Conservation (phyloP, 2,329 filamentous ascomycete species). For the Neonectria neomacrospora region DNA sequence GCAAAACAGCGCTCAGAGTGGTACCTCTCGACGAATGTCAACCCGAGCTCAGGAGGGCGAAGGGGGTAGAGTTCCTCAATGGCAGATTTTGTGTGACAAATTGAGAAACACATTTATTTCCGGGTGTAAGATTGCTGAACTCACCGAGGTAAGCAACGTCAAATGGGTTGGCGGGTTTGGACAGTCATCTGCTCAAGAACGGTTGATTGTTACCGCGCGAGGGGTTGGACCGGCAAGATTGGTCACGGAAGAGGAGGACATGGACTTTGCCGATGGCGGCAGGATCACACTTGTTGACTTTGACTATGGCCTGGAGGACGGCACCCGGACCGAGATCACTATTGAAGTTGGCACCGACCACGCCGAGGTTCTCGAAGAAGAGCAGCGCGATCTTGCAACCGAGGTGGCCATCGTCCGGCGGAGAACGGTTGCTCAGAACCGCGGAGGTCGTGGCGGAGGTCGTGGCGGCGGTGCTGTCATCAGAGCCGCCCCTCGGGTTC, state of each 20-base stretch:
- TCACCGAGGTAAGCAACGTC: constrained; percentile 73
- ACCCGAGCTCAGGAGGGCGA: constrained; percentile 45
- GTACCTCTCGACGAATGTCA: constrained; percentile 48
- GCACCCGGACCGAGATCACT: constrained; percentile 66
- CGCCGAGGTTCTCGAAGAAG: constrained; percentile 77
- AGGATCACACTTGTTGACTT: constrained; percentile 80
- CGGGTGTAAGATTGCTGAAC: constrained; percentile 72
- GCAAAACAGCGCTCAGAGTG: constrained; percentile 46
- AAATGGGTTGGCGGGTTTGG: constrained; percentile 75
- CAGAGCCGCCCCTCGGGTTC: constrained; percentile 59
- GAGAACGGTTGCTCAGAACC: constrained; percentile 74
- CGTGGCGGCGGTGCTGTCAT: constrained; percentile 52
- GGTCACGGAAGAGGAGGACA: constrained; percentile 74
- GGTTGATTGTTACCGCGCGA: constrained; percentile 76
- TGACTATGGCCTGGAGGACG: constrained; percentile 69
- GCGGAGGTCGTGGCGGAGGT: constrained; percentile 55
- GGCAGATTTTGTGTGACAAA: constrained; percentile 76
- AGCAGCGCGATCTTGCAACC: constrained; percentile 77
- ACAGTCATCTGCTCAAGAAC: constrained; percentile 60
- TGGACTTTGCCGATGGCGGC: constrained; percentile 82
- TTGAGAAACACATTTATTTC: constrained; percentile 76
- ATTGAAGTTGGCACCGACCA: constrained; percentile 80
- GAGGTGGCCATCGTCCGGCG: constrained; percentile 83
- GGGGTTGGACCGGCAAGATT: constrained; percentile 70
- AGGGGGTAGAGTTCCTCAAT: constrained; percentile 66